phyloP scores from a whole-genome alignment of 495 filamentous ascomycete species.

The Aspergillus wentii region DNA sequence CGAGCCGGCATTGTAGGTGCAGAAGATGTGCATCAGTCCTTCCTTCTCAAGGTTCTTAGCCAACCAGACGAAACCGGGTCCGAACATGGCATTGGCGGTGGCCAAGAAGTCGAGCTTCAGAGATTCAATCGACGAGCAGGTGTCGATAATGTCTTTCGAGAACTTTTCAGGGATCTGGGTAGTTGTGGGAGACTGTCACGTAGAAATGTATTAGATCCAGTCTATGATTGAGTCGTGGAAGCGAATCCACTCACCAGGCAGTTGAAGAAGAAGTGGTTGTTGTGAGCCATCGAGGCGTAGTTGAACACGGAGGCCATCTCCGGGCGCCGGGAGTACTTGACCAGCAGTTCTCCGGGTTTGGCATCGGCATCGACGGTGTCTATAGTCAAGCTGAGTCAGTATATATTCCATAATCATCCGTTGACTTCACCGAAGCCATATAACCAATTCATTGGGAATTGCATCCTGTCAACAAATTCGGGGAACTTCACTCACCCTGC shows the following conservation, averaged over 20 bases:
- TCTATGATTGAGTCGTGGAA: too few species aligned
- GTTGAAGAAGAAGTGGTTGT: slow-evolving; percentile 95
- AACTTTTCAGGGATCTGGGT: slow-evolving; percentile 49
- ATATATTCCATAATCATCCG: neutral
- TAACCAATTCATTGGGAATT: neutral
- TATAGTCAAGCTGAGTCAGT: slow-evolving; percentile 10
- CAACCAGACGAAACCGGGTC: slow-evolving; percentile 95
- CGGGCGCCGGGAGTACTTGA: slow-evolving; percentile 74
- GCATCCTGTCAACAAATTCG: slow-evolving; percentile 7
- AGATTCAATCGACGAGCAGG: slow-evolving; percentile 78
- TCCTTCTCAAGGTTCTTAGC: slow-evolving; percentile 51
- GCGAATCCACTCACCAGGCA: slow-evolving; percentile 41
- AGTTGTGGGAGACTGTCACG: slow-evolving; percentile 36
- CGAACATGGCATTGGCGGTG: slow-evolving; percentile 90
- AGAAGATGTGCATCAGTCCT: slow-evolving; percentile 64
- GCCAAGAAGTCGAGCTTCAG: slow-evolving; percentile 72
- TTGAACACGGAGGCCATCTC: slow-evolving; percentile 80
- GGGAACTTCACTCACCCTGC: slow-evolving; percentile 52
- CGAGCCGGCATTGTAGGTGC: slow-evolving; percentile 87
- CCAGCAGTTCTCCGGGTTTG: slow-evolving; percentile 60
- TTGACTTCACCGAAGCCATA: neutral
- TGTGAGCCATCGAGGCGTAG: slow-evolving; percentile 90
- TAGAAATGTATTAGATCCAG: slow-evolving; percentile 4
- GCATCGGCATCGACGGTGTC: slow-evolving; percentile 54
- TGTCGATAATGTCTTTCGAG: slow-evolving; percentile 45